These are phyloP conservation scores for Starmera pachycereana DNA, from an alignment of 805 yeast genomes.

Conservation along the genomic window DNA sequence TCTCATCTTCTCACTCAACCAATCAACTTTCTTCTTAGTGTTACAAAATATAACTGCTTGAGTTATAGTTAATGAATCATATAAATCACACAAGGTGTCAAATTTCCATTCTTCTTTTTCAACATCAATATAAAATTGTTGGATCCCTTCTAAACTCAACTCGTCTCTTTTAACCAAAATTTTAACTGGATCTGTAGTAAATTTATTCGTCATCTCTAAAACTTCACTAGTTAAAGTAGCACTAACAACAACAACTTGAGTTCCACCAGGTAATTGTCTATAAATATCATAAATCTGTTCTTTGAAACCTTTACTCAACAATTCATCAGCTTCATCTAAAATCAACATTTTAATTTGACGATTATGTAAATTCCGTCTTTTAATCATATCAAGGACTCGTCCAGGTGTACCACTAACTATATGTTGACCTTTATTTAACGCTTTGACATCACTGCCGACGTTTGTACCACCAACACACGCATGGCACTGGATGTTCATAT, in stretches of 20 bases:
- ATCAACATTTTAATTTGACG: constrained; percentile 79
- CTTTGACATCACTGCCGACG: constrained; percentile 70
- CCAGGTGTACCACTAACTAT: constrained; percentile 98
- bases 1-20: constrained; percentile 71
- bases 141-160: constrained; percentile 87
- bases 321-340: constrained; percentile 95
- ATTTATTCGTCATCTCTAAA: constrained; percentile 81
- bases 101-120: constrained; percentile 92
- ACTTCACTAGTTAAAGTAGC: constrained; percentile 94
- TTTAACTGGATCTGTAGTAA: constrained; percentile 88
- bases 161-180: constrained; percentile 93
- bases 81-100: constrained; percentile 88
- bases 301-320: constrained; percentile 87
- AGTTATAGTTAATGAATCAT: constrained; percentile 90
- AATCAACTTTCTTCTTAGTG: constrained; percentile 91
- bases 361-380: constrained; percentile 65
- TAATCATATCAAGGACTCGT: constrained; percentile 83
- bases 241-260: constrained; percentile 89
- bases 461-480: constrained; percentile 94
- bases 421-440: constrained; percentile 71
- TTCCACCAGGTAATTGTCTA: constrained; percentile 69
- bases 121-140: constrained; percentile 83
- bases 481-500: constrained; percentile 76
- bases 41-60: constrained; percentile 98
- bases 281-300: constrained; percentile 92